Base-by-base conservation (phyloP, 371 early-diverging fungal species). In the Umbelopsis sp. region DNA sequence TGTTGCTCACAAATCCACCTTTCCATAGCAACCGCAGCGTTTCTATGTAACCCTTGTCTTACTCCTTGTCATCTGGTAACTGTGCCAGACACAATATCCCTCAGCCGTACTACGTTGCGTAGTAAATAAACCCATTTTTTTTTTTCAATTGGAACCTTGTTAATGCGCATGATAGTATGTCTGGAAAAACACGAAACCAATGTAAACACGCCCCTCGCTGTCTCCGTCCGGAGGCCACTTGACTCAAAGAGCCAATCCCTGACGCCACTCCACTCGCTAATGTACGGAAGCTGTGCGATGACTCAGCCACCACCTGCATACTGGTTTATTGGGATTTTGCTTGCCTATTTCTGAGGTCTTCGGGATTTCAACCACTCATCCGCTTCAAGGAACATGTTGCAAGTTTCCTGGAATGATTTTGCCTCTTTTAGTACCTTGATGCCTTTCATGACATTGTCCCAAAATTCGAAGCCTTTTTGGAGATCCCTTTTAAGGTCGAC, bases 381-480 rank as follows among this genome's bases (percentile, higher is more conserved):
- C 10, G 86, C 83, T n/a, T 79, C 75, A 18, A 66, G 29, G 69
- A 84, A 86, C 79, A 79, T 79, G 8, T 66, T 41, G 50, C 72
- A 72, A 0, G 76, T 70, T 10, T 53, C 67, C 7, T 72, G 70
- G 22, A 80, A 64, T 18, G 69, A 66, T 32, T 71, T 66, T 2
- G 72, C 64, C 20, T 79, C 77, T 8, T 70, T 70, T 44, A 84
- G 67, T 24, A 72, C 52, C 29, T 74, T 70, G 37, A 79, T 65
- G 10, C 78, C 83, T 25, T 66, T 45, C 46, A 80, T 63, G 24
- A 87, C 69, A 4, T 77, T 76, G 35, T 80, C 75, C 89, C 89
- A 88, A 69, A 88, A 86, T 11, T 68, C 67, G 69, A 87, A 82
- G 0, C 83, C 87, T 20, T 74, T 72, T 22, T 68, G 46, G n/a